Evolutionary conservation across 208 protist species (phyloP), one percentile per base, ranked within the genome.

Genomic region (Crithidia expoeki): DNA sequence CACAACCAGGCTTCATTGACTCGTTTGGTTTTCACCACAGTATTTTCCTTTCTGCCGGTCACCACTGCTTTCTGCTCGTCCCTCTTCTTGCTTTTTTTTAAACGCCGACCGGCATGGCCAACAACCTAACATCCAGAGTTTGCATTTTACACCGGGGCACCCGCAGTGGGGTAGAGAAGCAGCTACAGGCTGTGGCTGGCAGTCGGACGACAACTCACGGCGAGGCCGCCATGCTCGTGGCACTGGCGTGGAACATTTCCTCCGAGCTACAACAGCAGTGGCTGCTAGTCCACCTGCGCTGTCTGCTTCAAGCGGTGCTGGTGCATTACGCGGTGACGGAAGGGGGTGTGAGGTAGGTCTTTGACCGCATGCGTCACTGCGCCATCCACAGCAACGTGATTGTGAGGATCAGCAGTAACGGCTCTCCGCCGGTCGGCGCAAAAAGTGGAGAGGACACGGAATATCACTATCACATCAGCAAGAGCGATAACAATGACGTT

Each of bases 251-350:
- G 52, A 58, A 11, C 32, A 58, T 58, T 19, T 58, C 52, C 11
- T 32, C 52, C 3, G 52, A 58, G 32, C 11, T 58, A 32, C 52
- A 58, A 32, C 52, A 58, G 52, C 52, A 27, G 52, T 58, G 52
- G 0, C 52, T 58, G 52, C 21, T 5, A 32, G 30, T 11, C 25
- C 52, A 32, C 4, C 52, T 58, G 32, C 52, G 23, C 11, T 11
- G 52, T 4, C 52, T 58, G 52, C 52, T 40, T 10, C 52, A 32
- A 25, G 52, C 16, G 30, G 4, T 10, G 7, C 5, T 40, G 16
- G 10, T 58, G 3, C 14, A 17, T 17, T 58, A 58, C 52, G 52
- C 52, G 12, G 52, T 58, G 30, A 42, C 52, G 30, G 52, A 58
- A 32, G 52, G 19, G 23, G 52, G 52, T 2, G 52, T 58, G 32